Evolutionary conservation across 768 basidiomycete species (phyloP).

Genomic region (Mycena albidolilacea): DNA sequence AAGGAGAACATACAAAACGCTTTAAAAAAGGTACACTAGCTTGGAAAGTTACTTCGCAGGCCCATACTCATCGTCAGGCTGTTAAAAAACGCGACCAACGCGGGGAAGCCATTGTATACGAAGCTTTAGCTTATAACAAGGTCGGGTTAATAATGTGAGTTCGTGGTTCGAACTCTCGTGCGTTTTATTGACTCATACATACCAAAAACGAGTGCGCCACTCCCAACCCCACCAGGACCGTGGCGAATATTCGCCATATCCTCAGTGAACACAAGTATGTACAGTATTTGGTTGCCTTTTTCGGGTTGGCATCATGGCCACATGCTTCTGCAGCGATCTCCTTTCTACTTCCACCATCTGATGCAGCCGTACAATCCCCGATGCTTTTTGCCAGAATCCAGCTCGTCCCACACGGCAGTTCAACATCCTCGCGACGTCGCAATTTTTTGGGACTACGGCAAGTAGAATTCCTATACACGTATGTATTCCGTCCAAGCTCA

Average conservation of each 20-base stretch:
- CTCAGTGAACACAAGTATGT: slow-evolving; percentile 52
- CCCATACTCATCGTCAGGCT: slow-evolving; percentile 45
- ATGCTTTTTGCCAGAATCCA: background rate
- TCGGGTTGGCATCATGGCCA: slow-evolving; percentile 2
- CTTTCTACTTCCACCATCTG: slow-evolving; percentile 34
- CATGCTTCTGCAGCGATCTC: slow-evolving; percentile 14
- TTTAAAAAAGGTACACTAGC: slow-evolving; percentile 54
- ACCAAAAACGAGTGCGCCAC: slow-evolving; percentile 54
- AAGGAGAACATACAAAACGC: slow-evolving; percentile 64
- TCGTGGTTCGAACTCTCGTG: background rate
- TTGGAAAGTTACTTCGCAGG: background rate
- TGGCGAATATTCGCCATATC: slow-evolving; percentile 55
- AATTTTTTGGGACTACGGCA: slow-evolving; percentile 60
- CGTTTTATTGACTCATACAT: background rate
- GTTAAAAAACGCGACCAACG: slow-evolving; percentile 54
- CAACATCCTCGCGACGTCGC: slow-evolving; percentile 50
- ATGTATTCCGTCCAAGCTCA: background rate
- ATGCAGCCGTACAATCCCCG: slow-evolving; percentile 40
- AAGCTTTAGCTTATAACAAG: slow-evolving; percentile 58
- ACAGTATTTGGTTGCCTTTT: slow-evolving; percentile 19
- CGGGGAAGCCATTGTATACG: slow-evolving; percentile 56
- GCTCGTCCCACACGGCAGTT: too few relatives aligned
- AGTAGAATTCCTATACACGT: slow-evolving; percentile 25
- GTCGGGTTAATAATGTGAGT: slow-evolving; percentile 63
- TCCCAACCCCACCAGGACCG: slow-evolving; percentile 62